Evolutionary conservation across 2,329 filamentous ascomycete species (phyloP).

Genomic region (Trichoderma arundinaceum): DNA sequence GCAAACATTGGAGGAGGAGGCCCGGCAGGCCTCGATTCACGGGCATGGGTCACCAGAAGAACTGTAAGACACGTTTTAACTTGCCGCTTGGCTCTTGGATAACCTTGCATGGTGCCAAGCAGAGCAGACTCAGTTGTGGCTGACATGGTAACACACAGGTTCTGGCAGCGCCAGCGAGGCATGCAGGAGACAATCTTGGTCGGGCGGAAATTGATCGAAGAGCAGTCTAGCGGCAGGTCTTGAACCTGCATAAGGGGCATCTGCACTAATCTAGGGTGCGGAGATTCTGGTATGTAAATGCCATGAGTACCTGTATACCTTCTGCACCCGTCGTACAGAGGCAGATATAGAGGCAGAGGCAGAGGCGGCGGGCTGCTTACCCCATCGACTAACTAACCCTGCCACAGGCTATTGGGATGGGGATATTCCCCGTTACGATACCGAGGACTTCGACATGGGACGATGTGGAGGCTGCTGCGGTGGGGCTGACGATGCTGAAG

Average conservation of each 20-base stretch:
- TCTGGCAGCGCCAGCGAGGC: constrained; percentile 67
- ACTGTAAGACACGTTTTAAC: constrained; percentile 45
- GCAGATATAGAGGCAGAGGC: neutral
- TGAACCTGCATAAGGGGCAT: constrained; percentile 23
- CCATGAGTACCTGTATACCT: too few species aligned
- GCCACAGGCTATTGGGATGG: constrained; percentile 8
- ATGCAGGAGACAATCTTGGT: constrained; percentile 63
- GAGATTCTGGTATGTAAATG: neutral
- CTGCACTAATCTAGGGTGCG: constrained; percentile 7
- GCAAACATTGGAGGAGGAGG: constrained; percentile 68
- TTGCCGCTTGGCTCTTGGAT: neutral
- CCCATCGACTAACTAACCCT: constrained; percentile 8
- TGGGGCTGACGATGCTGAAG: constrained; percentile 19
- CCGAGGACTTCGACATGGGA: constrained; percentile 6
- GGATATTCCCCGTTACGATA: constrained; percentile 27
- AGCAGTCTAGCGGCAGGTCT: constrained; percentile 43
- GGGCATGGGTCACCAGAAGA: constrained; percentile 60
- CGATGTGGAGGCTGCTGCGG: constrained; percentile 21
- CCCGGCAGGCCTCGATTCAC: constrained; percentile 55
- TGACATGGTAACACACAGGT: constrained; percentile 47
- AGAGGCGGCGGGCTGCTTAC: neutral
- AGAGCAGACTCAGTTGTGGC: constrained; percentile 7
- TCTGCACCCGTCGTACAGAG: constrained; percentile 16
- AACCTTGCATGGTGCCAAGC: neutral
- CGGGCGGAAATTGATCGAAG: constrained; percentile 60